phyloP scores from a whole-genome alignment of 2,329 filamentous ascomycete species.

The Diaporthe australafricana region DNA sequence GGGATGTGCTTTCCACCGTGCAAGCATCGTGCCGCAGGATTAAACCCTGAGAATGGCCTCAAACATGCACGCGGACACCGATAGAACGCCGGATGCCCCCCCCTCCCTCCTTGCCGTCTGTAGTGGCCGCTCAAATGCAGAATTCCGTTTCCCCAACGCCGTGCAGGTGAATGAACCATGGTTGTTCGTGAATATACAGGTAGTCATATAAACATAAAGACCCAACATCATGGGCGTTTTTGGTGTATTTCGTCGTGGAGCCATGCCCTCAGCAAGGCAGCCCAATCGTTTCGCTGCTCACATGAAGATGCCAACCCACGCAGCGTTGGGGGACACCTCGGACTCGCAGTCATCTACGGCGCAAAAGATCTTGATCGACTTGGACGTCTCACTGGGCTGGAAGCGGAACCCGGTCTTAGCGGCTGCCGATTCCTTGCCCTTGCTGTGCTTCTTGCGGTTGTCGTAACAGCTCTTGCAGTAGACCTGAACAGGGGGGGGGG shows the following conservation, averaged over 20 bases:
- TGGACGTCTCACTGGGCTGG: constrained; percentile 42
- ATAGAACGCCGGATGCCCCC: background rate
- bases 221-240: background rate
- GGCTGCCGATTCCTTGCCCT: constrained; percentile 41
- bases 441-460: constrained; percentile 58
- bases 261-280: background rate
- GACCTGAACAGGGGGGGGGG: constrained; percentile 58
- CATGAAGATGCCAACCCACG: constrained; percentile 73
- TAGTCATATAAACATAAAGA: constrained; percentile 14
- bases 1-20: background rate
- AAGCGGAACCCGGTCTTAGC: constrained; percentile 51
- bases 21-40: background rate
- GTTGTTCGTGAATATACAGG: constrained; percentile 8
- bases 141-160: constrained; percentile 26
- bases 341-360: constrained; percentile 67
- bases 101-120: background rate
- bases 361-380: constrained; percentile 58
- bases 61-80: background rate
- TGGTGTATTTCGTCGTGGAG: background rate
- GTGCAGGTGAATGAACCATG: constrained; percentile 20
- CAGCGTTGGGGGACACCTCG: constrained; percentile 64
- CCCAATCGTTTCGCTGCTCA: constrained; percentile 45
- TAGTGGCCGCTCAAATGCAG: background rate
- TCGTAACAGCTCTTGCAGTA: constrained; percentile 74
- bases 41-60: background rate